Evolutionary conservation across 257 asterid genomes (phyloP).

Genomic region (Capsicum baccatum): DNA sequence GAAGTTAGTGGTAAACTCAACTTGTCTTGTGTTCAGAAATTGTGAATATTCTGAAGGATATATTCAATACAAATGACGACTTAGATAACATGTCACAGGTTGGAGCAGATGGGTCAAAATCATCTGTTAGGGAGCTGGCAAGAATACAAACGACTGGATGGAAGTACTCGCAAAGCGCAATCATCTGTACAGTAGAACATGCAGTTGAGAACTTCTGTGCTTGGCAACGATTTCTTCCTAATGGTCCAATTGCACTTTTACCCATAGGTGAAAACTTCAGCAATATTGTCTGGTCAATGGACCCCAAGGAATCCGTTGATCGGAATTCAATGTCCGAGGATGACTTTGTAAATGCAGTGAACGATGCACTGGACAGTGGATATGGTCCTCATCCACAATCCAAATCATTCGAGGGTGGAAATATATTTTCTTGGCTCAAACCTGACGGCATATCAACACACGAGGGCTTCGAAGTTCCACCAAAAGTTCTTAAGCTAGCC

Average conservation of each 20-base stretch:
- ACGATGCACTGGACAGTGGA: conserved; percentile 72
- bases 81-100: conserved; percentile 53
- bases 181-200: conserved; percentile 90
- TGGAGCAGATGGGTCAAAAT: conserved; percentile 97
- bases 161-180: conserved; percentile 90
- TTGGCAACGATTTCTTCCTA: conserved; percentile 90
- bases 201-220: conserved; percentile 65
- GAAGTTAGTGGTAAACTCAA: conserved; percentile 77
- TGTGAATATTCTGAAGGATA: conserved; percentile 19
- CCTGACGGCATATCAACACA: conserved; percentile 49
- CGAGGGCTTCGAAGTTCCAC: conserved; percentile 82
- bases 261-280: conserved; percentile 87
- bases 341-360: conserved; percentile 70
- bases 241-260: conserved; percentile 93
- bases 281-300: conserved; percentile 97
- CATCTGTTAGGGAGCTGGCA: conserved; percentile 87
- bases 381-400: conserved; percentile 85
- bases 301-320: conserved; percentile 68
- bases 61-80: neutral
- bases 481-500: conserved; percentile 58
- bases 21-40: neutral
- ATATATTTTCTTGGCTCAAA: conserved; percentile 63
- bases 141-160: conserved; percentile 89
- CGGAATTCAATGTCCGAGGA: conserved; percentile 65
- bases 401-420: conserved; percentile 41